These are phyloP conservation scores for Symbiodinium pilosum DNA, from an alignment of 73 alveolate species.

Conservation along the genomic window DNA sequence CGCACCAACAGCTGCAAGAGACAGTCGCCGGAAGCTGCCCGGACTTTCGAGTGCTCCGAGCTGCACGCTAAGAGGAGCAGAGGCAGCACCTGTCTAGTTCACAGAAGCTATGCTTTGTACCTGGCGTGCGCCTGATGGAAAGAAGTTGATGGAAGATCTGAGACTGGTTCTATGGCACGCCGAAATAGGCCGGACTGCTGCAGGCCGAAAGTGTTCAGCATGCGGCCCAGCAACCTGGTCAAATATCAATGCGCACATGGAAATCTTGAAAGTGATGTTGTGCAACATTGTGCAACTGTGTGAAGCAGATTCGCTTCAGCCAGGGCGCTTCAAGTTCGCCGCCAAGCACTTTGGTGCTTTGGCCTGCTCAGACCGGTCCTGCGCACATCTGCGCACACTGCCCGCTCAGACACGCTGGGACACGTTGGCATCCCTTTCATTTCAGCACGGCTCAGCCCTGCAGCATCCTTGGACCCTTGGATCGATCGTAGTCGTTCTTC, in stretches of 20 bases:
- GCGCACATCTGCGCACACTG: background rate
- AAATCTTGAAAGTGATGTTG: too few relatives aligned
- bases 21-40: constrained; percentile 28
- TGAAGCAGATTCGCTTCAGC: too few relatives aligned
- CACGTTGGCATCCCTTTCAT: background rate
- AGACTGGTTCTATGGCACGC: constrained; percentile 31
- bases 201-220: constrained; percentile 34
- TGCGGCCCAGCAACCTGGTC: constrained; percentile 12
- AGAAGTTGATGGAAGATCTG: background rate
- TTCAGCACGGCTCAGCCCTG: background rate
- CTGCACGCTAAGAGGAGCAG: constrained; percentile 43
- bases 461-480: background rate
- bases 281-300: too few relatives aligned
- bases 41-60: constrained; percentile 57
- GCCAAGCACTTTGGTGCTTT: constrained; percentile 57
- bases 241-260: too few relatives aligned
- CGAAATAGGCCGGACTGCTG: constrained; percentile 75
- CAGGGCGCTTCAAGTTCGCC: constrained; percentile 34
- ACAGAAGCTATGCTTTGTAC: too few relatives aligned
- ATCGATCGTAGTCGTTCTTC: constrained; percentile 28
- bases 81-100: constrained; percentile 46
- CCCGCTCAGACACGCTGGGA: background rate
- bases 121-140: too few relatives aligned
- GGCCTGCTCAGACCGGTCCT: constrained; percentile 14
- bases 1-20: constrained; percentile 21